Base-by-base conservation (phyloP, 352 stramenopile genomes). In the Phytophthora aleatoria region DNA sequence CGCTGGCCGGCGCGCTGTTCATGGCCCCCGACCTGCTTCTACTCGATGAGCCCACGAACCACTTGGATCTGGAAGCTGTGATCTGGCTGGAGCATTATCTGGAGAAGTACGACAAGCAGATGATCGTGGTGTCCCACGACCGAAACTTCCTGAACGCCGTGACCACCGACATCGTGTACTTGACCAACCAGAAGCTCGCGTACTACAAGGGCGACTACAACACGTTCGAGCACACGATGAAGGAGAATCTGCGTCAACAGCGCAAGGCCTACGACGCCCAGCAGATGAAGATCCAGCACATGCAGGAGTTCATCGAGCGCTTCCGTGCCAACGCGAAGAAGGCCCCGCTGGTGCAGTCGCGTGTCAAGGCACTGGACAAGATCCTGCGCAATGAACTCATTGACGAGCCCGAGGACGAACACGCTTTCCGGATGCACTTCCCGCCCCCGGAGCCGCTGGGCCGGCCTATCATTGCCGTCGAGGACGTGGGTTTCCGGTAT, bases 291-390 rank as follows among this genome's bases (percentile, higher is more conserved):
- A 92, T 94, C 47, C 75, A 85, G 59, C 96, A 99, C 78, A 98
- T 99, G 94, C 97, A 98, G 84, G 94, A 99, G 63, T 99, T 99
- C 58, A 98, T 99, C 62, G 89, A 97, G 67, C 97, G 97, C 64
- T 99, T 99, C 79, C 74, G 91, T 58, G 94, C 84, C 57, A 98
- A 98, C 81, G 96, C 96, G 26, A 98, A 98, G 77, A 94, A 97
- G 53, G 96, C 97, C 13, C 95, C 95, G 44, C 83, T 98, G 2
- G 96, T 99, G 50, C 97, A 99, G 83, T 97, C 86, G 67, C 92
- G 97, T 41, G 96, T 99, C 64, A 99, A 99, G 67, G 87, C 87
- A 27, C 71, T 95, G 36, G 83, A 95, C 52, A 95, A 95, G 61
- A 94, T 95, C 45, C 39, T 93, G 62, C 85, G 83, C 33, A 90